Evolutionary conservation across 805 yeast species (phyloP).

Genomic region (Torulaspora delbrueckii): DNA sequence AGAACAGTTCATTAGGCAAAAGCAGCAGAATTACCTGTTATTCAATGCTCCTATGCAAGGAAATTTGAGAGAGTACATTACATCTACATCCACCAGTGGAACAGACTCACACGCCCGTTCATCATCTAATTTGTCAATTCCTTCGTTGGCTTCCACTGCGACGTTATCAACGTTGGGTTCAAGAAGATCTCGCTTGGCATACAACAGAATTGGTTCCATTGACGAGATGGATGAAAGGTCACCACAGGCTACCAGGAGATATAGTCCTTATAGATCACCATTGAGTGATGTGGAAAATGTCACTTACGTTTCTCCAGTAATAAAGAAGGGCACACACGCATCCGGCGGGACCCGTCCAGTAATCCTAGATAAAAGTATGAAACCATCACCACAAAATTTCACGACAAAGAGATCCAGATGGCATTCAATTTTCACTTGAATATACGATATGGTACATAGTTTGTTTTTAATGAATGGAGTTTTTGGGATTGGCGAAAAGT

Average conservation of each 20-base stretch:
- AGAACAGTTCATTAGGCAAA: constrained; percentile 25
- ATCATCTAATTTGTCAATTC: constrained; percentile 36
- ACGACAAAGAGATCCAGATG: constrained; percentile 18
- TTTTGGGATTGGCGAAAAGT: neutral
- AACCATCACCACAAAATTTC: constrained; percentile 9
- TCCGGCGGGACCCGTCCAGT: constrained; percentile 16
- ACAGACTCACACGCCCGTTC: constrained; percentile 30
- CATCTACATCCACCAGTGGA: constrained; percentile 11
- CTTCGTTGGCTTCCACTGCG: constrained; percentile 40
- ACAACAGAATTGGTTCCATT: constrained; percentile 14
- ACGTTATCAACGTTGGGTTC: constrained; percentile 30
- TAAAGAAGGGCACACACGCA: constrained; percentile 4
- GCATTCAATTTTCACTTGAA: constrained; percentile 19
- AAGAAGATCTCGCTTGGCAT: constrained; percentile 15
- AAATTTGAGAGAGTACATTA: constrained; percentile 14
- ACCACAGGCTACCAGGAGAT: constrained; percentile 5
- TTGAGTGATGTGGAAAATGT: constrained; percentile 12
- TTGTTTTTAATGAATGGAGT: constrained; percentile 5
- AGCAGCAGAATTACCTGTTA: constrained; percentile 27
- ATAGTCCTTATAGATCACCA: constrained; percentile 13
- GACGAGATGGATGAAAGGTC: constrained; percentile 12
- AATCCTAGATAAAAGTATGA: constrained; percentile 17
- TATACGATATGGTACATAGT: constrained; percentile 1
- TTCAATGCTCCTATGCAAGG: constrained; percentile 23
- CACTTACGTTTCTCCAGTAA: constrained; percentile 1